Evolutionary conservation across 1,139 yeast species (phyloP).

Genomic region (Suhomyces anneliseae): DNA sequence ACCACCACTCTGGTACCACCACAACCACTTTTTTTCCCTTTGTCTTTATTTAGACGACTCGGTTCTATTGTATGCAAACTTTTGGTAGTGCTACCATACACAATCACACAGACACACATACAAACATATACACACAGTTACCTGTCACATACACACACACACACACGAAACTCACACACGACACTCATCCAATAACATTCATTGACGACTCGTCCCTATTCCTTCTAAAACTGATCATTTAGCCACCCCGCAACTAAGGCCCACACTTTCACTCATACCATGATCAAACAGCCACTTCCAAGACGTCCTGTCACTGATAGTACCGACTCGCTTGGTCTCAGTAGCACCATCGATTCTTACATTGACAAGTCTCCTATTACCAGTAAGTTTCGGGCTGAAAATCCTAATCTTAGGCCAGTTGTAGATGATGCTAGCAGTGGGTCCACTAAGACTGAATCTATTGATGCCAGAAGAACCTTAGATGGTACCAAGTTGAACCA

Average conservation of each 20-base stretch:
- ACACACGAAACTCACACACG: too few species aligned
- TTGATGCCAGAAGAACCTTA: constrained; percentile 11
- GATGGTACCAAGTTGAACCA: constrained; percentile 9
- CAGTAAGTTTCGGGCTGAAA: constrained; percentile 22
- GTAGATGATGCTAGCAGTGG: constrained; percentile 5
- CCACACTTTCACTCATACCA: neutral
- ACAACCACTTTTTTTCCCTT: too few species aligned
- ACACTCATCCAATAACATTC: too few species aligned
- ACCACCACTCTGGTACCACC: too few species aligned
- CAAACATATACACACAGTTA: too few species aligned
- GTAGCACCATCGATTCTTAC: constrained; percentile 21
- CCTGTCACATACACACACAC: too few species aligned
- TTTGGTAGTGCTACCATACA: constrained; percentile 2
- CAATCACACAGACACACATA: neutral
- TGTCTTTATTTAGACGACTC: neutral
- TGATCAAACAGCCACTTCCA: constrained; percentile 9
- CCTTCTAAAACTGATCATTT: too few species aligned
- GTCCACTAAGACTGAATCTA: neutral
- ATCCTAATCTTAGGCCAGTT: constrained; percentile 30
- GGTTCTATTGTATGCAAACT: constrained; percentile 8
- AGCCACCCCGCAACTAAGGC: too few species aligned
- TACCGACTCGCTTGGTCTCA: constrained; percentile 3
- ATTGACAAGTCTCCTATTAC: constrained; percentile 26
- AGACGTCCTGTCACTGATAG: constrained; percentile 3
- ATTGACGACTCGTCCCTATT: too few species aligned